A percentile compares a stretch with the other conserved stretches of the same genome.
phyloP scores from a whole-genome alignment of 169 alveolate genomes.

The Plasmodium relictum region DNA sequence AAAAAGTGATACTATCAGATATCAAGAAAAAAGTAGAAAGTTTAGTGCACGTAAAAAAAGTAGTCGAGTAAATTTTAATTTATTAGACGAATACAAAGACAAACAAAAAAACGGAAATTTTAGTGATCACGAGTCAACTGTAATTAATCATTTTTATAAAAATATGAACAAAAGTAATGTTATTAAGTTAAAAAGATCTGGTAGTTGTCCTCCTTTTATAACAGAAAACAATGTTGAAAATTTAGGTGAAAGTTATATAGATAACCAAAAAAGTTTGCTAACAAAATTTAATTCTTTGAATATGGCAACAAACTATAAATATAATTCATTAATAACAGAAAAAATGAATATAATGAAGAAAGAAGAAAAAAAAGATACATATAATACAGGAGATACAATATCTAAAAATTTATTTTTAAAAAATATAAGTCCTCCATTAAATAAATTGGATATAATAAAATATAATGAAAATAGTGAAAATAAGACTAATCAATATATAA shows the following conservation, averaged over 20 bases:
- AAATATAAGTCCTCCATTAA: slow-evolving; percentile 19
- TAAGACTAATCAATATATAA: no score
- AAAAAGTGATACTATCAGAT: not conserved
- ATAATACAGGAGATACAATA: no score
- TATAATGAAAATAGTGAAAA: not conserved
- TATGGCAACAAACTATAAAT: not conserved
- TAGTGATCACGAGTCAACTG: slow-evolving; percentile 68
- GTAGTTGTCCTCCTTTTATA: slow-evolving; percentile 45
- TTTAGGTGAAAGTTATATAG: not conserved
- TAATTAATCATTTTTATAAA: slow-evolving; percentile 62
- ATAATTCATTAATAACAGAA: not conserved
- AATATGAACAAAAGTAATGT: slow-evolving; percentile 34
- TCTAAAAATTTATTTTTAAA: slow-evolving; percentile 3
- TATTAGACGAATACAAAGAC: slow-evolving; percentile 14
- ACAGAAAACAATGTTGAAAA: not conserved
- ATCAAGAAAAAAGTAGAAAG: not conserved
- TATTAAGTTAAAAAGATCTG: slow-evolving; percentile 26
- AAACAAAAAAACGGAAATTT: slow-evolving; percentile 41
- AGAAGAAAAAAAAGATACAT: slow-evolving; percentile 1
- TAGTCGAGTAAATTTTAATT: not conserved
- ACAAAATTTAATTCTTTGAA: slow-evolving; percentile 11
- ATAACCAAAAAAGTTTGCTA: not conserved
- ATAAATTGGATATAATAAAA: slow-evolving; percentile 9
- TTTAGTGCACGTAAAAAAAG: not conserved
- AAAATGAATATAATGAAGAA: not conserved